Conservation (phyloP, 768 basidiomycete genomes). For the Leccinum boreale region DNA sequence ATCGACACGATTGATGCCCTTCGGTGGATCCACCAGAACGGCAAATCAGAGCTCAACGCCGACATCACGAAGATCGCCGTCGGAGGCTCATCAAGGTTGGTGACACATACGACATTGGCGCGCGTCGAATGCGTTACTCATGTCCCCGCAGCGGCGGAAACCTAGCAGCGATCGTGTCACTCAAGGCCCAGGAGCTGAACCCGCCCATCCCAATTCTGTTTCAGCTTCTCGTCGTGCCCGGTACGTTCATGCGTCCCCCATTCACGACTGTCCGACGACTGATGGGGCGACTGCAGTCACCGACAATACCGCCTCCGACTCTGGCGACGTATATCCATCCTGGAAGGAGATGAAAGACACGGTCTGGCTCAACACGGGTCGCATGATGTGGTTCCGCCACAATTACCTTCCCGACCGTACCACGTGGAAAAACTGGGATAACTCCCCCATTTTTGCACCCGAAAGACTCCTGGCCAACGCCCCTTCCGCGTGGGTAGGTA, state of each 20-base stretch:
- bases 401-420: conserved; percentile 62
- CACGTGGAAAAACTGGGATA: conserved; percentile 64
- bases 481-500: conserved; percentile 59
- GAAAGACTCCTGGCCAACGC: conserved; percentile 46
- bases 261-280: neutral
- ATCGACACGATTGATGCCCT: conserved; percentile 69
- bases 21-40: conserved; percentile 54
- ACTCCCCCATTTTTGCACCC: conserved; percentile 69
- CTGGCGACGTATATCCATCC: conserved; percentile 36
- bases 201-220: conserved; percentile 57
- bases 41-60: conserved; percentile 42
- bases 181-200: conserved; percentile 51
- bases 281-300: conserved; percentile 36
- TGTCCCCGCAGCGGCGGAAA: conserved; percentile 56
- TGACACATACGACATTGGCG: neutral
- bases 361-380: conserved; percentile 54
- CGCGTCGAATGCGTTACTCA: neutral
- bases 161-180: conserved; percentile 60
- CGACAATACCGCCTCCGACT: conserved; percentile 60
- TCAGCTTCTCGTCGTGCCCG: conserved; percentile 67
- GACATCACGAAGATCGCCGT: conserved; percentile 58
- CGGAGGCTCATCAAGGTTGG: conserved; percentile 64
- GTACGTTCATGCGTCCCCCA: conserved; percentile 10
- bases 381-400: conserved; percentile 70
- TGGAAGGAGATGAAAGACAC: conserved; percentile 60